These are phyloP conservation scores for Flaveria trinervia DNA, from an alignment of 129 eudicot species.

Conservation along the genomic window DNA sequence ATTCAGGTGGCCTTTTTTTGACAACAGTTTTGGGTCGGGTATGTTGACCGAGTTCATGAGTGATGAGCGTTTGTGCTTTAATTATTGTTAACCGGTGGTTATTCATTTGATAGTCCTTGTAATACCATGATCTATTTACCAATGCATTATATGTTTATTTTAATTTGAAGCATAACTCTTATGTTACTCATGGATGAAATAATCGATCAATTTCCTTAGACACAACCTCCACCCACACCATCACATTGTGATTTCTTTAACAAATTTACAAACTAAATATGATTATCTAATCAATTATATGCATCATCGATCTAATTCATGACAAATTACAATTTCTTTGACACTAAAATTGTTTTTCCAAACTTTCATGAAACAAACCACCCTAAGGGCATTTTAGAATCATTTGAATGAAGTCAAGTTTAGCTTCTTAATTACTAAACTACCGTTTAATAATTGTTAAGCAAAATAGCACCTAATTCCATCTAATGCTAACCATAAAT, in stretches of 20 bases:
- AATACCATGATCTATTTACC: constrained; percentile 12
- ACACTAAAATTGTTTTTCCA: too few species aligned
- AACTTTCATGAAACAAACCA: too few species aligned
- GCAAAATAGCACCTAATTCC: neutral
- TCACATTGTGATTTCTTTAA: neutral
- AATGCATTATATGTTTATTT: constrained; percentile 9
- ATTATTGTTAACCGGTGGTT: neutral
- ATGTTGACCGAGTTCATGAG: constrained; percentile 39
- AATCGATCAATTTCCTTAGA: neutral
- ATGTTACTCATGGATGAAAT: constrained; percentile 10
- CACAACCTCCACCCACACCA: neutral
- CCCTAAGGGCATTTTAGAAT: neutral
- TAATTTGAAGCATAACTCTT: neutral
- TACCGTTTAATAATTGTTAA: neutral
- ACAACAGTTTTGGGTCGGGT: constrained; percentile 50
- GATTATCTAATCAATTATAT: neutral
- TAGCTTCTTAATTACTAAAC: neutral
- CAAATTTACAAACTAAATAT: neutral
- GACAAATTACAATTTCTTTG: neutral
- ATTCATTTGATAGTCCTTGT: neutral
- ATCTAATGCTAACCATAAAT: neutral
- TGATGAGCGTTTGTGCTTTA: constrained; percentile 6
- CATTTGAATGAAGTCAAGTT: neutral
- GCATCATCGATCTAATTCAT: neutral
- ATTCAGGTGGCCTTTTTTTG: too few species aligned